Evolutionary conservation across 2,329 filamentous ascomycete species (phyloP).

Genomic region (Colletotrichum acutatum): DNA sequence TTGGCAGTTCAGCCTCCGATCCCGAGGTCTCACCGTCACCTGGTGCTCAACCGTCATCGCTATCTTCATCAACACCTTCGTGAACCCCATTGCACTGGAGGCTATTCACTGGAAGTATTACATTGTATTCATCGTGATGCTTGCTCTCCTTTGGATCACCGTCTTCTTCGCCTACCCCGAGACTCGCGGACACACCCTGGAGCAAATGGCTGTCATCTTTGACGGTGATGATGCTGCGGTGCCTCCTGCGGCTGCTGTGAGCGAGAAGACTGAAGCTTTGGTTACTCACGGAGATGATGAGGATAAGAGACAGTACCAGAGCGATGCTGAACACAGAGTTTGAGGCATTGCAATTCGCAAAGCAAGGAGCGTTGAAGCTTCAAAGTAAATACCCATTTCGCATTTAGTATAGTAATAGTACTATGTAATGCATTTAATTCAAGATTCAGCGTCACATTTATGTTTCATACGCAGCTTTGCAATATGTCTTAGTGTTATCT

Average conservation of each 20-base stretch:
- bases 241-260: conserved; percentile 13
- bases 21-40: conserved; percentile 20
- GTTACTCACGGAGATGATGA: conserved; percentile 5
- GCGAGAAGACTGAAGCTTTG: conserved; percentile 24
- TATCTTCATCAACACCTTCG: conserved; percentile 45
- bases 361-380: neutral
- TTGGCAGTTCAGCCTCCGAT: conserved; percentile 29
- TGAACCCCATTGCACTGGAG: conserved; percentile 56
- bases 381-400: too few relatives aligned
- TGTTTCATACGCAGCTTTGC: neutral
- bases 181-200: conserved; percentile 30
- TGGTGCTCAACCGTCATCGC: conserved; percentile 27
- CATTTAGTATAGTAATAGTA: neutral
- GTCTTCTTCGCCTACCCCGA: conserved; percentile 30
- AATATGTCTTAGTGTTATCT: neutral
- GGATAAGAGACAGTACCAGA: neutral
- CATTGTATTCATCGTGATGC: conserved; percentile 52
- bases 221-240: conserved; percentile 25
- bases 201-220: conserved; percentile 33
- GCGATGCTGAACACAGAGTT: neutral
- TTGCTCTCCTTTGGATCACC: conserved; percentile 33
- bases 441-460: neutral
- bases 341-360: neutral
- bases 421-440: neutral
- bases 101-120: conserved; percentile 57